Evolutionary conservation across 495 filamentous ascomycete genomes (phyloP), one percentile per base, ranked within the genome.

Genomic region (Umbilicaria muhlenbergii): DNA sequence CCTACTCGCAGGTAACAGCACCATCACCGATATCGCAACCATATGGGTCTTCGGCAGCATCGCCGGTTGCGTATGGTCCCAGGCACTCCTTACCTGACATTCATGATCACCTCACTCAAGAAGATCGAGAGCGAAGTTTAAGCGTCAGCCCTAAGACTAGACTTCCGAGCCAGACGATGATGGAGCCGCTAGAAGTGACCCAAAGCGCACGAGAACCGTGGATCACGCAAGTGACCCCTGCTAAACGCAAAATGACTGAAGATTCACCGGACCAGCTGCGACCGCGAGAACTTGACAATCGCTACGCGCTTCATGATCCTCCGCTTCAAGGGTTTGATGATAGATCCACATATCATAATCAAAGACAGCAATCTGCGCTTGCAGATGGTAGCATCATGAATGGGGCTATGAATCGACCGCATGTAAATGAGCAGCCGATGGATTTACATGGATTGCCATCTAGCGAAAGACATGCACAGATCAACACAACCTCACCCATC

Each of bases 91-190:
- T 38, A 12, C 36, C 13, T 3, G 19, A 24, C 10, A 35, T 15
- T 32, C 33, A 36, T 24, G n/a, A 34, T 18, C 17, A n/a, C 14
- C 16, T 10, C 13, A 38, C 16, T 33, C 19, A 14, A 16, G 44
- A 45, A 7, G 65, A 74, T 18, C 54, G 61, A 49, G 62, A 68
- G 41, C 49, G 54, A 12, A 58, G 58, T 31, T 54, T 65, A 32
- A 69, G 58, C 44, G 60, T 67, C 11, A 71, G 69, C 38, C 67
- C 69, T 7, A 64, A 65, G 43, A 60, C 64, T 28, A 56, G 54
- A 38, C 53, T 60, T 18, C 45, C 53, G 19, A 46, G 47, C 28
- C 32, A 51, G 21, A 44, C 47, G 13, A 41, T 11, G 18, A 17
- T 44, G 32, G 42, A 34, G 17, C 18, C 44, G 7, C 34, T 31